Conservation (phyloP, 2,329 filamentous ascomycete species). For the Pyricularia pennisetigena region DNA sequence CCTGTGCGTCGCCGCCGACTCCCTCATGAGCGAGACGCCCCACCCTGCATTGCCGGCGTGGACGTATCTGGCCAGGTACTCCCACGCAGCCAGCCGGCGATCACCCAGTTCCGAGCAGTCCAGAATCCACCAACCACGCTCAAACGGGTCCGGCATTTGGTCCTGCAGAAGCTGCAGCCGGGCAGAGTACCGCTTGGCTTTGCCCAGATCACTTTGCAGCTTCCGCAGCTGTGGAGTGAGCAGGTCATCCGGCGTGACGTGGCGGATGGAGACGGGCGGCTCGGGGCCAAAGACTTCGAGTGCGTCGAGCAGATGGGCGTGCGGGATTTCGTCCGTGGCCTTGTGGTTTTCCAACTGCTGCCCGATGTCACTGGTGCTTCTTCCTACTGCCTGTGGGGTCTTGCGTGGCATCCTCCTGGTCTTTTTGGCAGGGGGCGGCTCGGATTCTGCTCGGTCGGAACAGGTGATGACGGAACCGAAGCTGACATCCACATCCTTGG, state of each 20-base stretch:
- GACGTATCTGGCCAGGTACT: constrained; percentile 50
- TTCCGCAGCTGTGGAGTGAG: constrained; percentile 45
- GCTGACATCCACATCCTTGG: neutral
- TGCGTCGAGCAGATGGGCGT: constrained; percentile 14
- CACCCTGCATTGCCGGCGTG: constrained; percentile 51
- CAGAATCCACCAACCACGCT: constrained; percentile 72
- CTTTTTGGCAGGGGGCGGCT: neutral
- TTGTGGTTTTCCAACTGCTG: neutral
- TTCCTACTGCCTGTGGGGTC: neutral
- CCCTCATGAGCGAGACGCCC: constrained; percentile 51
- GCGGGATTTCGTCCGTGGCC: neutral
- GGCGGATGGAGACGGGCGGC: constrained; percentile 35
- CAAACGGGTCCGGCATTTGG: constrained; percentile 44
- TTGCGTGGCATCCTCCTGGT: constrained; percentile 4
- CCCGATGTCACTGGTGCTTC: neutral
- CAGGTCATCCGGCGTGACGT: constrained; percentile 36
- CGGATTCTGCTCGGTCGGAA: neutral
- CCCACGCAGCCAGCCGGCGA: constrained; percentile 45
- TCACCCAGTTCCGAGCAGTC: constrained; percentile 44
- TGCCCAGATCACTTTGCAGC: constrained; percentile 41
- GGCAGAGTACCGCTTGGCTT: constrained; percentile 44
- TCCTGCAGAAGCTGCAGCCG: constrained; percentile 22
- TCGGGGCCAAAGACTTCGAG: constrained; percentile 44
- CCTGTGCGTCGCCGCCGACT: constrained; percentile 23
- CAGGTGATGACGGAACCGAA: neutral